phyloP scores from a whole-genome alignment of 495 filamentous ascomycete species.

The Aspergillus taichungensis region DNA sequence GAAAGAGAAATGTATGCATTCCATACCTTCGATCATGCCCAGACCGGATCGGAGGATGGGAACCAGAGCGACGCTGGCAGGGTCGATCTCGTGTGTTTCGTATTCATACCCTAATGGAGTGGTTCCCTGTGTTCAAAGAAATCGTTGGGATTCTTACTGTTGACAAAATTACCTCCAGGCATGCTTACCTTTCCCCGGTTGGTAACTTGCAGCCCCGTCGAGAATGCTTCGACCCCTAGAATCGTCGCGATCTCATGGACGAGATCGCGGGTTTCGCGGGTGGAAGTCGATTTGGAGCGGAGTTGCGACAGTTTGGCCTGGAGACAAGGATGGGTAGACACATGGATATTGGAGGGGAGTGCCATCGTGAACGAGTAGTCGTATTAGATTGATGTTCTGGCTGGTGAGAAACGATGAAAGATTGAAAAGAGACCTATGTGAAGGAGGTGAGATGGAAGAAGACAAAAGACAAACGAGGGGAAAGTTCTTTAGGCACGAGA shows the following conservation, averaged over 20 bases:
- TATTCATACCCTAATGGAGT: constrained; percentile 71
- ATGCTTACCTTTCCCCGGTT: constrained; percentile 29
- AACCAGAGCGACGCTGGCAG: constrained; percentile 66
- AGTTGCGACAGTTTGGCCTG: constrained; percentile 84
- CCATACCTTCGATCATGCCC: constrained; percentile 72
- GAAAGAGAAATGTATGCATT: constrained; percentile 37
- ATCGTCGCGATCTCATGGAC: constrained; percentile 82
- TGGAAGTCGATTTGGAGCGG: constrained; percentile 57
- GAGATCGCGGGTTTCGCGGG: constrained; percentile 69
- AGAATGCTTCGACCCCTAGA: constrained; percentile 73
- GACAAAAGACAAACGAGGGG: constrained; percentile 2
- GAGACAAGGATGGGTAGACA: constrained; percentile 81
- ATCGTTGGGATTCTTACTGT: neutral
- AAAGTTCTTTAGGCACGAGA: neutral
- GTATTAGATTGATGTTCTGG: constrained; percentile 1
- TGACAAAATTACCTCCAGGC: neutral
- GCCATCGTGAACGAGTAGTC: constrained; percentile 14
- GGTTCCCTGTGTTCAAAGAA: constrained; percentile 40
- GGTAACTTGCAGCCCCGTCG: constrained; percentile 44
- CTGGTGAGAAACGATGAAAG: neutral
- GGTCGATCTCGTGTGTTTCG: constrained; percentile 48
- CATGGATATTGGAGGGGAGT: constrained; percentile 48
- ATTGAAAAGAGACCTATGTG: neutral
- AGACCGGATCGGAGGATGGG: constrained; percentile 87
- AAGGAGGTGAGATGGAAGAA: constrained; percentile 1